Base-by-base conservation (phyloP, 345 rosid species). In the Cardamine chenopodiifolia region DNA sequence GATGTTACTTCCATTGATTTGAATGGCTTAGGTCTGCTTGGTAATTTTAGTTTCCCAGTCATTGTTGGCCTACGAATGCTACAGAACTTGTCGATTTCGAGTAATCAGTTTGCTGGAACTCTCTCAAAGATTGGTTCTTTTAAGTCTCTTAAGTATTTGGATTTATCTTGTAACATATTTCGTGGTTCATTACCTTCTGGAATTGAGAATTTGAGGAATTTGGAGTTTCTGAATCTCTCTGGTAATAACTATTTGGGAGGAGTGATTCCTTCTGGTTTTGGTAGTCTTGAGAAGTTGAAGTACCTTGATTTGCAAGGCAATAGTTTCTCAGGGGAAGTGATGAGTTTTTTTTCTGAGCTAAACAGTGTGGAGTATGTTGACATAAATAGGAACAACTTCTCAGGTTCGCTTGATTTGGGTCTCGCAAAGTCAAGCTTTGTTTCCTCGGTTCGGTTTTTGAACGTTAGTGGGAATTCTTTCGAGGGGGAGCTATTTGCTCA, bases 381-480 rank as follows among this genome's bases (percentile, higher is more conserved):
- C 60, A 79, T 90, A 11, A 89, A 97, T 85, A 74, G 81, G 78
- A 93, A 93, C 62, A 75, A 72, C 59, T 88, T 93, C 65, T 81
- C 88, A 2, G 98, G 97, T 74, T 85, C 90, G 26, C 79, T 90
- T 76, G 98, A 93, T 77, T 50, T 89, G 75, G 92, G 85, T 53
- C 88, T 86, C 9, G 88, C 86, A 59, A 81, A 82, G 72, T 71
- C 88, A 6, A 79, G 74, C 75, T 90, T 93, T 79, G 79, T 90
- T 81, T 86, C 98, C 35, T 81, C 86, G 0, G 70, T 93, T 78
- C 83, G 77, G 54, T 78, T 85, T 76, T 58, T 90, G 75, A 90
- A 90, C 64, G 65, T 87, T 47, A 90, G 98, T 82, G 74, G 68
- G 48, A 90, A 92, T 72, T 53, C 81, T 60, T 62, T 93, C 76